Evolutionary conservation across 2,329 filamentous ascomycete species (phyloP).

Genomic region (Hypoxylon sp.): DNA sequence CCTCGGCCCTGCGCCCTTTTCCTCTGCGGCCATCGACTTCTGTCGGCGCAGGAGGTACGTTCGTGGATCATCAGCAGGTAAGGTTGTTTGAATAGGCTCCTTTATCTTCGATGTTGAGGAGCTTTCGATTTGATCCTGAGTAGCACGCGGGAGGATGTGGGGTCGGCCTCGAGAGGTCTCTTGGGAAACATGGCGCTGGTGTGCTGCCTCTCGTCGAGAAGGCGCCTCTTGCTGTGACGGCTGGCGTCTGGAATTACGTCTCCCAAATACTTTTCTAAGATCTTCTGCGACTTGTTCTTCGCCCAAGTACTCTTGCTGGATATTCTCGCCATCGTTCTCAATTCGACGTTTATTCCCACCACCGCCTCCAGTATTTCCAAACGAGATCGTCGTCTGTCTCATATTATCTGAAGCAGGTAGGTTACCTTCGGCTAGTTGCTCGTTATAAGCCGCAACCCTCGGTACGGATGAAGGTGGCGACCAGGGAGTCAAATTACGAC

Average conservation of each 20-base stretch:
- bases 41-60: slow-evolving; percentile 51
- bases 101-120: slow-evolving; percentile 24
- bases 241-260: slow-evolving; percentile 34
- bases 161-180: slow-evolving; percentile 7
- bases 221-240: slow-evolving; percentile 25
- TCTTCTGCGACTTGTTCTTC: slow-evolving; percentile 1
- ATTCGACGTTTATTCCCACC: slow-evolving; percentile 18
- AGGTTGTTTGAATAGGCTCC: slow-evolving; percentile 46
- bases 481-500: slow-evolving; percentile 44
- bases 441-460: slow-evolving; percentile 10
- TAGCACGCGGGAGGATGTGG: slow-evolving; percentile 25
- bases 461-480: slow-evolving; percentile 48
- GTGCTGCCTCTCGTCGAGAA: neutral
- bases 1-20: slow-evolving; percentile 27
- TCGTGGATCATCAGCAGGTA: slow-evolving; percentile 47
- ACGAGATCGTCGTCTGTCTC: slow-evolving; percentile 47
- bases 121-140: slow-evolving; percentile 13
- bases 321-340: neutral
- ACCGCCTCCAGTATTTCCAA: slow-evolving; percentile 26
- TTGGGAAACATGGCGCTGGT: neutral
- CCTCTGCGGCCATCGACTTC: slow-evolving; percentile 46
- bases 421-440: neutral
- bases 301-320: slow-evolving; percentile 1
- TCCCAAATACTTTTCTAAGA: slow-evolving; percentile 29
- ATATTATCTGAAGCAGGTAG: slow-evolving; percentile 23